These are phyloP conservation scores for Calendula officinalis DNA, from an alignment of 129 eudicot genomes.

Conservation along the genomic window DNA sequence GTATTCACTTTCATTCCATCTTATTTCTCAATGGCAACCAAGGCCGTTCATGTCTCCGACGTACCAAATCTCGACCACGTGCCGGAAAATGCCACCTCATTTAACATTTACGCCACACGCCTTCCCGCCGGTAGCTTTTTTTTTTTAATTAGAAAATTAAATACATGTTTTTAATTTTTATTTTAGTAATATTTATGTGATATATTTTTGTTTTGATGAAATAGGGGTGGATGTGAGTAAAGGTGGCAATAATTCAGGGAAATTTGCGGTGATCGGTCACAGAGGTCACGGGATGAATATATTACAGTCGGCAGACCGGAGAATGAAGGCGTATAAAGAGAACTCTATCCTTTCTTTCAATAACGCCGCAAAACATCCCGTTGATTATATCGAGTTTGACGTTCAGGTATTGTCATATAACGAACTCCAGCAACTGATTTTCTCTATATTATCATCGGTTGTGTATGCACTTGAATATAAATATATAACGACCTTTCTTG, in stretches of 20 bases:
- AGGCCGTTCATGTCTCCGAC: conserved; percentile 92
- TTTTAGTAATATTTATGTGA: background rate
- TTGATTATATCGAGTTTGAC: conserved; percentile 85
- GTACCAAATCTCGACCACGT: conserved; percentile 80
- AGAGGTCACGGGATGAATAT: conserved; percentile 90
- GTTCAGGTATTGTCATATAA: conserved; percentile 83
- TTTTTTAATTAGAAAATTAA: background rate
- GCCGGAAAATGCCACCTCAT: conserved; percentile 49
- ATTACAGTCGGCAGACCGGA: conserved; percentile 72
- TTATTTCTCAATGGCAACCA: conserved; percentile 53
- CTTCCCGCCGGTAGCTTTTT: conserved; percentile 40
- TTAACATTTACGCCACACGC: conserved; percentile 44
- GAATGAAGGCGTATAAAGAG: conserved; percentile 77
- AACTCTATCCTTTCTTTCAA: conserved; percentile 81
- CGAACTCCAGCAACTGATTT: too few relatives aligned
- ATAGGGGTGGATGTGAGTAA: conserved; percentile 50
- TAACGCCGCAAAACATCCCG: conserved; percentile 50
- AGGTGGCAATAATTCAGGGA: conserved; percentile 29
- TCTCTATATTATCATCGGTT: too few relatives aligned
- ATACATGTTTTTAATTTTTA: background rate
- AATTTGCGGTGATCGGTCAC: conserved; percentile 82
- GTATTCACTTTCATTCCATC: background rate
- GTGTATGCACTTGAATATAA: background rate
- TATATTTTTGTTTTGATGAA: background rate
- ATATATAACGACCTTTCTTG: too few relatives aligned